Evolutionary conservation across 805 yeast species (phyloP).

Genomic region (Martiniozyma abietophila): DNA sequence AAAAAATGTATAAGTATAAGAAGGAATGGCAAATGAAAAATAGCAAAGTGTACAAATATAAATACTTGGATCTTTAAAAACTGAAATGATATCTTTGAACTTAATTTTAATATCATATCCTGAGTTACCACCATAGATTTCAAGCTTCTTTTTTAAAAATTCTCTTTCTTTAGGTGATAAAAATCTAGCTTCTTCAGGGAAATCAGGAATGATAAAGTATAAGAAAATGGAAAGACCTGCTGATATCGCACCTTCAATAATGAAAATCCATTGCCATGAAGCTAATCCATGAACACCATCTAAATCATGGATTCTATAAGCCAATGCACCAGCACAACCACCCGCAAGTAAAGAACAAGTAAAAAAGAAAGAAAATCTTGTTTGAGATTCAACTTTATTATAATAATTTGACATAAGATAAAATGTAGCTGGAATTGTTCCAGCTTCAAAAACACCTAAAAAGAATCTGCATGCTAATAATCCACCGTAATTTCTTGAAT

Average conservation of each 20-base stretch:
- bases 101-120: slow-evolving; percentile 41
- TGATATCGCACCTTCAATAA: slow-evolving; percentile 30
- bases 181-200: slow-evolving; percentile 61
- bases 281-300: slow-evolving; percentile 34
- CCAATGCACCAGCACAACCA: slow-evolving; percentile 69
- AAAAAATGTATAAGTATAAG: slow-evolving; percentile 68
- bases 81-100: slow-evolving; percentile 33
- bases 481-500: slow-evolving; percentile 47
- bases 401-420: slow-evolving; percentile 62
- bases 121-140: slow-evolving; percentile 41
- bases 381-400: slow-evolving; percentile 54
- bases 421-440: slow-evolving; percentile 69
- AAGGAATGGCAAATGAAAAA: slow-evolving; percentile 60
- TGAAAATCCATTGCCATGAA: slow-evolving; percentile 41
- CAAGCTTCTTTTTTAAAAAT: slow-evolving; percentile 51
- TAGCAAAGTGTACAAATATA: slow-evolving; percentile 52
- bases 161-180: slow-evolving; percentile 41
- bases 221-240: slow-evolving; percentile 26
- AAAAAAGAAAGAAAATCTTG: slow-evolving; percentile 61
- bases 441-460: slow-evolving; percentile 60
- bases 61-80: slow-evolving; percentile 52
- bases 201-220: slow-evolving; percentile 51
- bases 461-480: slow-evolving; percentile 55
- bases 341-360: slow-evolving; percentile 68
- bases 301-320: slow-evolving; percentile 52